Evolutionary conservation across 1,284 basidiomycete genomes (phyloP), one percentile per base, ranked within the genome.

Genomic region (Cystodermella granulosa): DNA sequence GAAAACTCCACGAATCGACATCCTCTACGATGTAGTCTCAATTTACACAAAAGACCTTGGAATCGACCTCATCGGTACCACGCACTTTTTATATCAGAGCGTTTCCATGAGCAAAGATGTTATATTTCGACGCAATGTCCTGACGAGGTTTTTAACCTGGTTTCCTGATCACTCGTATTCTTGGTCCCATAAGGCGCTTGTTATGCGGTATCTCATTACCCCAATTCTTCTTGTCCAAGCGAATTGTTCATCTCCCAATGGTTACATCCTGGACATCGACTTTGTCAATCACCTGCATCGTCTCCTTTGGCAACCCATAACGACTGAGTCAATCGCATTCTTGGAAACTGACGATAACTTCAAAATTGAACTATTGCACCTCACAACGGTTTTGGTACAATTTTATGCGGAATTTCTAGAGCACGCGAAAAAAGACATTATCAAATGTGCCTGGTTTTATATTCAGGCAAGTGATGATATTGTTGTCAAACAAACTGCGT

Each of bases 361-460:
- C 66, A 86, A 86, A 58, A 89, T 98, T 51, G 95, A 98, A 65
- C 75, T 97, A 31, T 75, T 98, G 20, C 87, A 96, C 58, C 74
- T 98, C 63, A 94, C 93, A 2, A 94, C 89, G 0, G 75, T 93
- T 38, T 77, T 99, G 49, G 85, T 98, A 11, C 87, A 95, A 55
- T 78, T 88, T 58, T 93, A 90, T 55, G 79, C 84, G 2, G 73
- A 83, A 22, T 69, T 90, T 23, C 76, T 97, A 37, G 83, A 82
- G 48, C 85, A 91, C 43, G 81, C 81, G 34, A 84, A 90, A 65
- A 97, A 95, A 66, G 92, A 96, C 55, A 86, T 98, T 51, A 95
- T 98, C 75, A 93, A 90, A 64, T 90, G 91, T 48, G 91, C 92
- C 13, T 98, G 93, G 93, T 80, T 87, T 59, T 90, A 87, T 57